Base-by-base conservation (phyloP, 139 green algal genomes). In the Zygnema circumcarinatum region DNA sequence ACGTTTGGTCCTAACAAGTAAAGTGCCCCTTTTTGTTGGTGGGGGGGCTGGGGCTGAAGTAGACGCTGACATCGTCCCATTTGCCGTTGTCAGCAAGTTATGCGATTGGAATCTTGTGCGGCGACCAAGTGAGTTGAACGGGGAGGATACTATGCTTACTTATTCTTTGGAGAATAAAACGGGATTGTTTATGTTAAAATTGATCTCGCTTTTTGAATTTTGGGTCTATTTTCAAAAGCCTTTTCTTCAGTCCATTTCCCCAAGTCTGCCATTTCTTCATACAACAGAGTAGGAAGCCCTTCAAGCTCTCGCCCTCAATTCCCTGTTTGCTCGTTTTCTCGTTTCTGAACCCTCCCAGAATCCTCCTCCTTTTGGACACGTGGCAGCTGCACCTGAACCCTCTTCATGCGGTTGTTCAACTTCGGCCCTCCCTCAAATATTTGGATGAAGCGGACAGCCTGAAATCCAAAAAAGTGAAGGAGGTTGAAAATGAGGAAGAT, bases 321-420 rank as follows among this genome's bases (percentile, higher is more conserved):
- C n/a, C n/a, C n/a, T 35, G 1, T 75, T 0, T 0, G 31, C n/a
- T 52, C 1, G 25, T 81, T 74, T 39, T 81, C 33, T 2, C 0
- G 31, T 3, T 1, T 2, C 78, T 79, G 78, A n/a, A 78, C 25
- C 74, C 33, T 76, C 11, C 47, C 29, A 81, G 47, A 35, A 32
- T 81, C n/a, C 0, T 1, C 20, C n/a, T 38, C 47, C 25, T 35
- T 33, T 11, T 3, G n/a, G n/a, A n/a, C n/a, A n/a, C n/a, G n/a
- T 32, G 21, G 54, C 91, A 92, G 42, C 83, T 98, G 21, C 80
- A 97, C 69, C 87, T 98, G 16, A 83, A 94, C 73, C 94, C 96
- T 1, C n/a, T 98, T 0, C 89, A 96, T 31, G 94, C 94, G 52
- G 93, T 91, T 0, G 69, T 98, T 62, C 95, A 97, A 90, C 76